Base-by-base conservation (phyloP, 805 yeast genomes). In the Lipomyces sp. region DNA sequence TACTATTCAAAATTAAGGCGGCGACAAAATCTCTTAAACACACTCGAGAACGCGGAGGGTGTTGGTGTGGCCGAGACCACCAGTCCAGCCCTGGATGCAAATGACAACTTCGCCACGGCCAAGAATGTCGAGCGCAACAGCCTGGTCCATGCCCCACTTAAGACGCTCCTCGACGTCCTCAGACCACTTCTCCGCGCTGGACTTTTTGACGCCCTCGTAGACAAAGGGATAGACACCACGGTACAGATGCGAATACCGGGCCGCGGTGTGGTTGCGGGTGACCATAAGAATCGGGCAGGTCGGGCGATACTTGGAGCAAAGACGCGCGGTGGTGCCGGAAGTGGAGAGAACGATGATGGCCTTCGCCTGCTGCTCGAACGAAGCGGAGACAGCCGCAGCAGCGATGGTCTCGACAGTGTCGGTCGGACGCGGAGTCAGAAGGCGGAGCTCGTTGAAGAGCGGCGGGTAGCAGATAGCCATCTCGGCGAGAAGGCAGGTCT, bases 221-320 rank as follows among this genome's bases (percentile, higher is more conserved):
- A 87, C 80, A 76, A 91, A 89, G 70, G 98, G 98, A 77, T 90
- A 93, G 61, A 93, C 98, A 74, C 98, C 98, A 77, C 98, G 85
- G 80, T 86, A 88, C 71, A 93, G 80, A 78, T 93, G 98, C 62
- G 91, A 81, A 77, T 82, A 89, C 78, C 97, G 87, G 56, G 98
- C 96, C 60, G 96, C 82, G 70, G 82, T 78, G 67, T 79, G 82
- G 78, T 89, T 88, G 82, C 98, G 87, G 66, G 98, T 93, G 63
- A 93, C 93, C 96, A 91, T 88, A 75, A 93, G 81, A 70, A 91
- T 86, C 68, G 98, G 98, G 70, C 91, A 86, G 72, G 84, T 80
- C 68, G 98, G 98, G 80, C 96, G 87, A 81, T 89, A 93, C 80
- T 93, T 93, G 67, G 98, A 86, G 62, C 89, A 84, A 69, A 91